phyloP scores from a whole-genome alignment of 2,329 filamentous ascomycete genomes.

The Aspergillus chevalieri region DNA sequence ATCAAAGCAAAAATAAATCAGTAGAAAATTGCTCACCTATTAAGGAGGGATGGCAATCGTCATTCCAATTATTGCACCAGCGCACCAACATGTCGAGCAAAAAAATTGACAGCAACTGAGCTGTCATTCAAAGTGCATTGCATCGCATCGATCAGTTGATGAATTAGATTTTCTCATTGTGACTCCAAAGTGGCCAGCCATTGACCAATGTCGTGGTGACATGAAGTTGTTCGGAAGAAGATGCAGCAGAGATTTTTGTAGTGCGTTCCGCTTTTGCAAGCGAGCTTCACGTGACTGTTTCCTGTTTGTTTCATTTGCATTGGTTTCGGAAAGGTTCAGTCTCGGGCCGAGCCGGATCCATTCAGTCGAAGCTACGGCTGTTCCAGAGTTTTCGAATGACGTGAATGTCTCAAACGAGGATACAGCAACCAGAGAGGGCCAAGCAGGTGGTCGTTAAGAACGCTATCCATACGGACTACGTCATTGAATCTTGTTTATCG shows the following conservation, averaged over 20 bases:
- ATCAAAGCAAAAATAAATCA: not conserved
- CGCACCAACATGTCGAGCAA: no score
- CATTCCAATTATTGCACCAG: no score
- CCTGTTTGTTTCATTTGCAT: not conserved
- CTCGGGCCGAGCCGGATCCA: constrained; percentile 8
- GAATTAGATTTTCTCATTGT: not conserved
- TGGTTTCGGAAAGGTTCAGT: not conserved
- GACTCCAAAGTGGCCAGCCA: not conserved
- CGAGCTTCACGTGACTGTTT: not conserved
- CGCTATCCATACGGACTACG: no score
- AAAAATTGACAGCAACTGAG: not conserved
- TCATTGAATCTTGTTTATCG: no score
- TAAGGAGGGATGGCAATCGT: no score
- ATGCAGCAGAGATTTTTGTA: not conserved
- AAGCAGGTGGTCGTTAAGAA: no score
- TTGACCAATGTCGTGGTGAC: not conserved
- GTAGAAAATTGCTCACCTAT: not conserved
- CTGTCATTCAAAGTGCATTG: not conserved
- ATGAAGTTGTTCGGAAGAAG: not conserved
- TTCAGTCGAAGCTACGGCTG: not conserved
- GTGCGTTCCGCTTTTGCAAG: not conserved
- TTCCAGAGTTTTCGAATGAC: not conserved
- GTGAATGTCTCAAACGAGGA: no score
- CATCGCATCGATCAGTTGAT: not conserved
- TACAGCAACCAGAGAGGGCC: no score